Percentiles rank a stretch among this genome's conserved stretches.
Conservation (phyloP, 495 filamentous ascomycete genomes). For the Aspergillus carlsbadensis region DNA sequence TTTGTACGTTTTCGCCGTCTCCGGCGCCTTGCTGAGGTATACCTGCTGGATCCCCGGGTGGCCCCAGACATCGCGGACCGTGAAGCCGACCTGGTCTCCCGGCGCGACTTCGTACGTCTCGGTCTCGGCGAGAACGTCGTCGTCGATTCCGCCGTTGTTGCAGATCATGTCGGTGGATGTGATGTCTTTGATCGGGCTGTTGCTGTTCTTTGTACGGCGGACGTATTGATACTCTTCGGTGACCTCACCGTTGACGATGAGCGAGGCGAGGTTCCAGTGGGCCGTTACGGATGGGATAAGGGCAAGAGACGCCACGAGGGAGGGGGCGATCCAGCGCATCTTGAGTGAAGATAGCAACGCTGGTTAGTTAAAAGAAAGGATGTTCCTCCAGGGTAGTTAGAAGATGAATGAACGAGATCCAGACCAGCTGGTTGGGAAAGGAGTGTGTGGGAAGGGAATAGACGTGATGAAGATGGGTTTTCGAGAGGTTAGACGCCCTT, state of each 20-base stretch:
- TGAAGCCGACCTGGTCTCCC: conserved; percentile 18
- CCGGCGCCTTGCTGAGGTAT: conserved; percentile 11
- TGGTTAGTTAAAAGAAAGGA: no score
- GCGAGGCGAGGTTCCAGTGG: not conserved
- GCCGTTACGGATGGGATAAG: not conserved
- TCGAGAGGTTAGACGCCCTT: no score
- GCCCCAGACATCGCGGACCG: conserved; percentile 1
- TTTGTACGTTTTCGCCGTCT: not conserved
- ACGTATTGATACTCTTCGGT: conserved; percentile 6
- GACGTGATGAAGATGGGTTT: no score
- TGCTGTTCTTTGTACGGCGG: conserved; percentile 9
- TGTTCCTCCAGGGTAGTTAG: no score
- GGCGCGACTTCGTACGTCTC: conserved; percentile 11
- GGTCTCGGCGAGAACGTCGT: conserved; percentile 10
- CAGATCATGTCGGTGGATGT: conserved; percentile 19
- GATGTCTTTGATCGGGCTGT: conserved; percentile 15
- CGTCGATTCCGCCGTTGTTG: conserved; percentile 14
- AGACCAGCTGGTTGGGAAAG: no score
- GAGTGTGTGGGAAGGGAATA: no score
- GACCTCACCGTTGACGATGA: not conserved
- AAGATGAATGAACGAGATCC: no score
- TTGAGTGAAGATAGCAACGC: no score
- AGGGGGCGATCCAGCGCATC: no score
- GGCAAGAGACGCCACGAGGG: no score
- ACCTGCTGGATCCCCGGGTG: conserved; percentile 8